These are phyloP conservation scores for Oropetium thomaeum DNA, from an alignment of 176 grass and related monocot genomes.

Conservation along the genomic window DNA sequence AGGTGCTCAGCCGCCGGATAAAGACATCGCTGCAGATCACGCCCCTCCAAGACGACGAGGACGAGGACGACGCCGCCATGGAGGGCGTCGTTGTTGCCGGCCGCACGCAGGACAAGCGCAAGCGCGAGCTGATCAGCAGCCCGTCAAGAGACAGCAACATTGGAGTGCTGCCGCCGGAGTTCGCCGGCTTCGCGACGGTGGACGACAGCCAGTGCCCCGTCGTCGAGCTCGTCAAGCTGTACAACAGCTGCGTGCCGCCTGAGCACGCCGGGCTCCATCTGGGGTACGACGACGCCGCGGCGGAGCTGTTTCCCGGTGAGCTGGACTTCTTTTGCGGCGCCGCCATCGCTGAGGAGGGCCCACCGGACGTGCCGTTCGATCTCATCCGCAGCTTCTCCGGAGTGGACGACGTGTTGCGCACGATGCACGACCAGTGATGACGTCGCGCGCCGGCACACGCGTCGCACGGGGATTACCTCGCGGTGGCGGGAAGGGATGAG, in stretches of 20 bases:
- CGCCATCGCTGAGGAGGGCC: conserved; percentile 14
- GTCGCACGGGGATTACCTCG: background rate
- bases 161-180: conserved; percentile 22
- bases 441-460: background rate
- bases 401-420: background rate
- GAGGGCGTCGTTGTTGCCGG: background rate
- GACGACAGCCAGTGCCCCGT: conserved; percentile 12
- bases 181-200: background rate
- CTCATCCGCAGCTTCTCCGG: conserved; percentile 27
- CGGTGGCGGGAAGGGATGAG: background rate
- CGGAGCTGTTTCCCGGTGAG: background rate
- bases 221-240: conserved; percentile 38
- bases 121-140: conserved; percentile 25
- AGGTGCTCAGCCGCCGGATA: conserved; percentile 25
- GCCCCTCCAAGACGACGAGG: background rate
- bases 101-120: conserved; percentile 41
- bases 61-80: background rate
- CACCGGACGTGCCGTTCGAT: conserved; percentile 34
- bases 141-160: background rate
- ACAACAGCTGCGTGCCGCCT: conserved; percentile 19
- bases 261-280: background rate
- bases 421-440: background rate
- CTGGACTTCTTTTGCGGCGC: background rate
- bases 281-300: background rate
- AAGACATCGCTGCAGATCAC: conserved; percentile 29